phyloP scores from a whole-genome alignment of 495 filamentous ascomycete species.

The Chlorociboria aeruginascens region DNA sequence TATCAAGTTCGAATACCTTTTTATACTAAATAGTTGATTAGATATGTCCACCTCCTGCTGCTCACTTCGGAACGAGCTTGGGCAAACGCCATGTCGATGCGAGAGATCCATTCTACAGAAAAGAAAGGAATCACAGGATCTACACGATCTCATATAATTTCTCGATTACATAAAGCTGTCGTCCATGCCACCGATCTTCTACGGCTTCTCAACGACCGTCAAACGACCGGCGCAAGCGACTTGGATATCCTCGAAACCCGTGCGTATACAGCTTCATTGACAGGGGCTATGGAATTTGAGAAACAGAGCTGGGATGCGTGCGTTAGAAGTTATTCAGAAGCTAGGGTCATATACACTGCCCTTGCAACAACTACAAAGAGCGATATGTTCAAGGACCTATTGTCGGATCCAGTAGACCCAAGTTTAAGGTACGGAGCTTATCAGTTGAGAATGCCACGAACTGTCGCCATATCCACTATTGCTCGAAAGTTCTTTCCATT shows the following conservation, averaged over 20 bases:
- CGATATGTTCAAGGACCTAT: slow-evolving; percentile 74
- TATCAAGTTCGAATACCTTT: no score
- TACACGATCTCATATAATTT: slow-evolving; percentile 75
- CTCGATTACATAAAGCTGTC: slow-evolving; percentile 69
- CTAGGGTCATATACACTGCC: slow-evolving; percentile 71
- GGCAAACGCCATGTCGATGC: slow-evolving; percentile 94
- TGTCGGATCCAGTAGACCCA: slow-evolving; percentile 79
- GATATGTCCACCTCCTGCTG: slow-evolving; percentile 69
- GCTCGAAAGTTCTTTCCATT: slow-evolving; percentile 64
- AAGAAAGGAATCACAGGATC: slow-evolving; percentile 65
- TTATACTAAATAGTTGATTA: slow-evolving; percentile 23
- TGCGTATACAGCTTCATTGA: slow-evolving; percentile 66
- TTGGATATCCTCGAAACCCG: slow-evolving; percentile 74
- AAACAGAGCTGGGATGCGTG: slow-evolving; percentile 77
- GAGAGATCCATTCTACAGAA: slow-evolving; percentile 69
- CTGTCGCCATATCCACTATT: slow-evolving; percentile 64
- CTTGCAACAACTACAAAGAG: slow-evolving; percentile 44
- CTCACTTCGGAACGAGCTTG: slow-evolving; percentile 85
- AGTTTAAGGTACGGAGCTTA: slow-evolving; percentile 93
- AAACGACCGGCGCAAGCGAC: slow-evolving; percentile 48
- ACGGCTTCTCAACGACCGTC: slow-evolving; percentile 45
- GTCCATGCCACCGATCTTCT: slow-evolving; percentile 58
- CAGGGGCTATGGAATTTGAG: slow-evolving; percentile 69
- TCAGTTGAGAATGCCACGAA: slow-evolving; percentile 73
- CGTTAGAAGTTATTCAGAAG: slow-evolving; percentile 59